Evolutionary conservation across 1,139 yeast genomes (phyloP).

Genomic region (Kodamaea plutei): DNA sequence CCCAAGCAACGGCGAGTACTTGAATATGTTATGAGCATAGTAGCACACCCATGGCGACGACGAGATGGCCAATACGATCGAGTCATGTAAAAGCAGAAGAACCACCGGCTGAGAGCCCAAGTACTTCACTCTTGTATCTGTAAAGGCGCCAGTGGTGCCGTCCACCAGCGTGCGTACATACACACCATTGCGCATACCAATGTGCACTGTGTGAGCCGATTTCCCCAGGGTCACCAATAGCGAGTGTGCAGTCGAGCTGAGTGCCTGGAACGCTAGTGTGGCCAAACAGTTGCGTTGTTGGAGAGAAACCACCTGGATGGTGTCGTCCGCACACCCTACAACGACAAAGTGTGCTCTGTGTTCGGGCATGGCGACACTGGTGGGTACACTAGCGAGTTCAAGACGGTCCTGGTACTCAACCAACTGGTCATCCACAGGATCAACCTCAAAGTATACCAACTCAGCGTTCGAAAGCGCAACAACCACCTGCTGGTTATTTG

Average conservation of each 20-base stretch:
- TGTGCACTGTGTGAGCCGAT: conserved; percentile 43
- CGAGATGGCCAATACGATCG: conserved; percentile 37
- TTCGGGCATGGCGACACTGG: conserved; percentile 52
- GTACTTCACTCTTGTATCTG: conserved; percentile 68
- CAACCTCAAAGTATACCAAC: conserved; percentile 79
- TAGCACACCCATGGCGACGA: conserved; percentile 40
- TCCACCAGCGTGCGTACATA: conserved; percentile 65
- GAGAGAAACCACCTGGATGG: conserved; percentile 67
- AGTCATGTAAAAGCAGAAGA: conserved; percentile 34
- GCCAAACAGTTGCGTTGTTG: conserved; percentile 62
- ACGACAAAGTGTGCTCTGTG: conserved; percentile 60
- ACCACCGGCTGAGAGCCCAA: conserved; percentile 64
- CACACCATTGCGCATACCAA: conserved; percentile 81
- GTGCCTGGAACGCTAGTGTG: conserved; percentile 59
- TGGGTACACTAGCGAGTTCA: conserved; percentile 50
- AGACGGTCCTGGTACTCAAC: conserved; percentile 65
- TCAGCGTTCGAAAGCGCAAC: conserved; percentile 71
- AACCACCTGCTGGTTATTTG: conserved; percentile 65
- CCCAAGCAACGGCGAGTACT: conserved; percentile 40
- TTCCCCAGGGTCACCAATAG: conserved; percentile 32
- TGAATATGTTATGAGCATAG: conserved; percentile 23
- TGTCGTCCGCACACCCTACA: conserved; percentile 68
- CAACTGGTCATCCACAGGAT: conserved; percentile 54
- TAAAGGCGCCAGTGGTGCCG: conserved; percentile 55
- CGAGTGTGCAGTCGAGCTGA: conserved; percentile 56